These are phyloP conservation scores for Metarhizium brunneum DNA, from an alignment of 2,329 filamentous ascomycete genomes.

Conservation along the genomic window DNA sequence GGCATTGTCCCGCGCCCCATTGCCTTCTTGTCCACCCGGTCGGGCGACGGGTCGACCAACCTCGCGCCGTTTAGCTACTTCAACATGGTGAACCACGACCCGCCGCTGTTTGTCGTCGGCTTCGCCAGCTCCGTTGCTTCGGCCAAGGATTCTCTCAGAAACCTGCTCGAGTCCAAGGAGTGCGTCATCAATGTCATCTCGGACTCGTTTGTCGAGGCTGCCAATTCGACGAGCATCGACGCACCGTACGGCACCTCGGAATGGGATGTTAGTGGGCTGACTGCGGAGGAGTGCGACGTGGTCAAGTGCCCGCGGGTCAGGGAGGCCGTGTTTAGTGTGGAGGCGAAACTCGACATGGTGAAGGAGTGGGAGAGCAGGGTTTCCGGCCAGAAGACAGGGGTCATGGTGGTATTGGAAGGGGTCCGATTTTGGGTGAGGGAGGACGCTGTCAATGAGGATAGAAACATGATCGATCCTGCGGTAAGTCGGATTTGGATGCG, in stretches of 20 bases:
- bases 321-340: conserved; percentile 76
- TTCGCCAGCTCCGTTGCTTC: conserved; percentile 30
- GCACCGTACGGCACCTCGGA: conserved; percentile 68
- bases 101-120: conserved; percentile 66
- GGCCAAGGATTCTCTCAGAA: conserved; percentile 72
- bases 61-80: conserved; percentile 85
- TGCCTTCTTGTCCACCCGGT: conserved; percentile 47
- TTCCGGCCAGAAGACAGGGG: conserved; percentile 66
- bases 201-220: conserved; percentile 78
- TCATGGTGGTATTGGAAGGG: conserved; percentile 71
- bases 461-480: conserved; percentile 62
- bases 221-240: conserved; percentile 73
- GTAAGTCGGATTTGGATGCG: conserved; percentile 30
- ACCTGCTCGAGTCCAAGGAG: conserved; percentile 62
- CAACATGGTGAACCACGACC: conserved; percentile 75
- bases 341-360: conserved; percentile 66
- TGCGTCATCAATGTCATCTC: conserved; percentile 82
- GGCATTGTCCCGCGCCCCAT: conserved; percentile 77
- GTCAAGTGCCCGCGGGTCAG: conserved; percentile 66
- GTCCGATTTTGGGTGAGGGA: conserved; percentile 82
- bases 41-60: conserved; percentile 50
- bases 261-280: conserved; percentile 71
- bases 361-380: conserved; percentile 69
- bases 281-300: conserved; percentile 48
- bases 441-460: conserved; percentile 75